Evolutionary conservation across 1,284 basidiomycete genomes (phyloP), one percentile per base, ranked within the genome.

Genomic region (Takashimella koratensis): DNA sequence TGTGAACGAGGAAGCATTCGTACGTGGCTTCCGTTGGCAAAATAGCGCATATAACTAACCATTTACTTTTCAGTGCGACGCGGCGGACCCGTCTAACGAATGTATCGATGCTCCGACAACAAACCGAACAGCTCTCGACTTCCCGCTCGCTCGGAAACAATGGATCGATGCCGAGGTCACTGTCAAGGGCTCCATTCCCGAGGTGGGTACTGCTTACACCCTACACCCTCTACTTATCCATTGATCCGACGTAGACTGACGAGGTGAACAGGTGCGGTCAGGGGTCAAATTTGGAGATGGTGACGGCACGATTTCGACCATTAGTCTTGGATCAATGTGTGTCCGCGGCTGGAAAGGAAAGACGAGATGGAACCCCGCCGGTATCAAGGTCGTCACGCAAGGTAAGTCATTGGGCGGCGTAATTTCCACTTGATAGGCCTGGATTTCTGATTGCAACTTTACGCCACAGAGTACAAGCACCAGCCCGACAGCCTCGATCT

Each of bases 261-360:
- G 16, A 36, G 8, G 30, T 8, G 30, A 36, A 36, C 57, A 85
- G 83, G 77, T 90, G 36, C 78, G 82, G 49, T 90, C 88, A 57
- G 91, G 91, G 25, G 89, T 94, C 43, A 89, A 86, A 64, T 84
- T 93, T 74, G 88, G 90, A 42, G 90, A 96, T 76, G 95, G 95
- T 21, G 96, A 98, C 73, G 96, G 96, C 4, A 98, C 96, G 1
- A 95, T 98, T 5, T 86, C 87, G 56, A 78, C 96, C 19, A 73
- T 97, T 16, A 91, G 89, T 62, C 79, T 97, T 36, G 95, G 94
- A 6, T 85, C 89, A 5, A 98, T 98, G 93, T 98, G 95, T 67
- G 85, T 87, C 5, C 88, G 90, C 66, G 95, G 93, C 3, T 97
- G 95, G 95, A 91, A 93, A 74, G 81, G 86, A 52, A 81, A 82